Base-by-base conservation (phyloP, 2,329 filamentous ascomycete genomes). In the Botrytis fragariae region DNA sequence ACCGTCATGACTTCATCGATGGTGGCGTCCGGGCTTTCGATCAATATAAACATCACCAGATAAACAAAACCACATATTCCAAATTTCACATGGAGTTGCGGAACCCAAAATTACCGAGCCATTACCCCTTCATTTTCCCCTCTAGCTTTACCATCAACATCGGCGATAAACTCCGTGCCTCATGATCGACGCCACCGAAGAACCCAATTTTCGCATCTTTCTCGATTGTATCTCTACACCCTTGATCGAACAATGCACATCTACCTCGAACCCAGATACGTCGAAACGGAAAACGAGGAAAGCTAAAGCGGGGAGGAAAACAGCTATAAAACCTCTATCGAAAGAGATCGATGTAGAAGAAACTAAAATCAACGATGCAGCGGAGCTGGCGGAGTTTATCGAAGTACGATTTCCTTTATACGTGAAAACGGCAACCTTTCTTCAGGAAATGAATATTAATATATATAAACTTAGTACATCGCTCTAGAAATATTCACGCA, bases 341-440 rank as follows among this genome's bases (percentile, higher is more conserved):
- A 44, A 42, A 57, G 39, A 39, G 44, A 25, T 22, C 7, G n/a
- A 60, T 16, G 37, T 54, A 12, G 74, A 75, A 45, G 72, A 75
- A 39, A 9, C 39, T 5, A 18, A 3, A 3, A 63, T 71, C 0
- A 75, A 79, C 69, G 77, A 80, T 77, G 77, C 77, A 8, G 91
- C 92, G 77, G 93, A 95, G 72, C 83, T 96, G 35, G 88, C 89
- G 39, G 94, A 97, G 1, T 97, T 97, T 82, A 90, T 93, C 71
- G 79, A 80, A 67, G 79, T 79, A 71, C 64, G 73, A 71, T 54
- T 54, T 8, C 22, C 37, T 51, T 64, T 18, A 44, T 18, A 44
- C 42, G 18, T 44, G 16, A 18, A 44, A 44, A 44, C 18, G 16
- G 16, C 5, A 44, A 6, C 18, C 16, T 44, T 20, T 44, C 16